A percentile compares a stretch with the other conserved stretches of the same genome.
phyloP scores from a whole-genome alignment of 306 rosid genomes.

The Vigna radiata region DNA sequence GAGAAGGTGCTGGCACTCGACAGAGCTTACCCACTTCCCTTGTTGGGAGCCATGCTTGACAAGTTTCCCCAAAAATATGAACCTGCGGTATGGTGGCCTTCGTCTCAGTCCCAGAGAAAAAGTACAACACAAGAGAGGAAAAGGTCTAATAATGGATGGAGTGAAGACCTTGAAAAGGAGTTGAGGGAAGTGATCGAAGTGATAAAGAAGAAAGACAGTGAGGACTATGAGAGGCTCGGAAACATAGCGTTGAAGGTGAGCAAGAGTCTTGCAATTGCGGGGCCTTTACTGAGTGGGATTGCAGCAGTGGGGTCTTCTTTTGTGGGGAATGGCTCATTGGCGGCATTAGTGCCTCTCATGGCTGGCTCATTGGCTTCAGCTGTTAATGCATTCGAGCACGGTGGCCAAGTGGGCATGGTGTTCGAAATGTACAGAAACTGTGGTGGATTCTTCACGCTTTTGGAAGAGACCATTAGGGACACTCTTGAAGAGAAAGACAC shows the following conservation, averaged over 20 bases:
- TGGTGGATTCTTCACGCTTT: constrained; percentile 56
- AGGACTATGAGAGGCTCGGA: constrained; percentile 73
- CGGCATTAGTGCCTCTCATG: constrained; percentile 42
- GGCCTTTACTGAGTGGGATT: constrained; percentile 64
- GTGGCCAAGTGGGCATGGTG: constrained; percentile 74
- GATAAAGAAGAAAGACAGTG: constrained; percentile 57
- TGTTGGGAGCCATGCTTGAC: constrained; percentile 69
- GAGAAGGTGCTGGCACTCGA: constrained; percentile 46
- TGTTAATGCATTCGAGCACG: constrained; percentile 59
- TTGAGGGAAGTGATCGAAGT: constrained; percentile 57
- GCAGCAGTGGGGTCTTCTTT: constrained; percentile 61
- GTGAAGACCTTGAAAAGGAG: constrained; percentile 51
- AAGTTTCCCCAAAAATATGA: constrained; percentile 60
- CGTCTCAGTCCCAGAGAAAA: neutral
- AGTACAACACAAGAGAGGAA: neutral
- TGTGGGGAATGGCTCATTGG: constrained; percentile 46
- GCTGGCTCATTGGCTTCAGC: constrained; percentile 61
- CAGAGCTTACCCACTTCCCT: constrained; percentile 33
- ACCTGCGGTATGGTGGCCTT: constrained; percentile 81
- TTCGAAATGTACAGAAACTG: constrained; percentile 69
- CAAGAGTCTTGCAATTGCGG: constrained; percentile 63
- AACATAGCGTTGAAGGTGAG: constrained; percentile 57
- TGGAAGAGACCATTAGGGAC: constrained; percentile 53
- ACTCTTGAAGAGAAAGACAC: constrained; percentile 57
- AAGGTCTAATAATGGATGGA: constrained; percentile 52